phyloP scores from a whole-genome alignment of 352 stramenopile species.

The Pythium aristosporum region DNA sequence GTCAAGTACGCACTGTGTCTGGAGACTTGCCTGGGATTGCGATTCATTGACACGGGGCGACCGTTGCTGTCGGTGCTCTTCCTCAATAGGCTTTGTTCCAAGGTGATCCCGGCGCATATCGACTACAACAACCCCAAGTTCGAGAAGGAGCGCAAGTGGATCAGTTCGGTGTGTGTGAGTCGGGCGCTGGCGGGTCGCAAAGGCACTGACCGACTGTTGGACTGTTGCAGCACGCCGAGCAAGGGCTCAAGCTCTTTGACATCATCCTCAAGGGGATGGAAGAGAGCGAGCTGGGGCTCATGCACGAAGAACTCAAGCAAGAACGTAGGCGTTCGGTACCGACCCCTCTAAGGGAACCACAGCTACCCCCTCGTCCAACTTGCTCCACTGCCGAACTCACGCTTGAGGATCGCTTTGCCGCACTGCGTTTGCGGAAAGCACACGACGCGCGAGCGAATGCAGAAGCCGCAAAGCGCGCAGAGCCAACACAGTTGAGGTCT shows the following conservation, averaged over 20 bases:
- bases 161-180: slow-evolving; percentile 44
- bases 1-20: slow-evolving; percentile 52
- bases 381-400: slow-evolving; percentile 27
- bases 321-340: slow-evolving; percentile 9
- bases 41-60: background rate
- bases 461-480: background rate
- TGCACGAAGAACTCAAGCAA: slow-evolving; percentile 50
- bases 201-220: background rate
- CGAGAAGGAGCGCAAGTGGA: slow-evolving; percentile 64
- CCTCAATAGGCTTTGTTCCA: slow-evolving; percentile 55
- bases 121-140: slow-evolving; percentile 60
- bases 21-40: background rate
- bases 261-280: slow-evolving; percentile 82
- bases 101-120: slow-evolving; percentile 59
- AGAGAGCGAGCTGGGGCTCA: slow-evolving; percentile 53
- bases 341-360: background rate
- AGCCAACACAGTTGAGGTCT: slow-evolving; percentile 3
- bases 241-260: slow-evolving; percentile 66
- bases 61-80: background rate
- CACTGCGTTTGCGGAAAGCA: slow-evolving; percentile 46
- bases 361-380: slow-evolving; percentile 10
- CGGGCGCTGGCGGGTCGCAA: background rate
- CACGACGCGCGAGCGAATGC: slow-evolving; percentile 1
- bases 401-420: slow-evolving; percentile 52
- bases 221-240: slow-evolving; percentile 52